Percentiles rank a stretch among this genome's conserved stretches.
Conservation (phyloP, 2,329 filamentous ascomycete species). For the Gremmenia infestans region DNA sequence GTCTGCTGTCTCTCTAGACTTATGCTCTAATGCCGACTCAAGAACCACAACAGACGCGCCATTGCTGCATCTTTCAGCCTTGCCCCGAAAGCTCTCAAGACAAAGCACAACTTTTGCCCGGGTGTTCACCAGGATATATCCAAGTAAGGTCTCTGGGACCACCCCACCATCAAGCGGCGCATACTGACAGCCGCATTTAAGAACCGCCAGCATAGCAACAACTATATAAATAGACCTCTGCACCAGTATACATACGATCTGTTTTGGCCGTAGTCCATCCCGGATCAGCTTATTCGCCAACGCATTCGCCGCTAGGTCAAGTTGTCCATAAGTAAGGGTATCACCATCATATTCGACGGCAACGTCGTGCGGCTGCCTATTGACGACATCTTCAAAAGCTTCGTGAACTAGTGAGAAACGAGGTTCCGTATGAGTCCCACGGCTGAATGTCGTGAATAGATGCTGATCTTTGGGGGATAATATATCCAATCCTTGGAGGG, state of each 20-base stretch:
- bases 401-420: too few relatives aligned
- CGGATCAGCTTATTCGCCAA: too few relatives aligned
- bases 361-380: too few relatives aligned
- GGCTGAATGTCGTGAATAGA: too few relatives aligned
- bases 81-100: slow-evolving; percentile 33
- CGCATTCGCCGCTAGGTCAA: too few relatives aligned
- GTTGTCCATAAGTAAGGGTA: too few relatives aligned
- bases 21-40: slow-evolving; percentile 1
- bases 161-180: slow-evolving; percentile 54
- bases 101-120: slow-evolving; percentile 42
- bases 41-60: slow-evolving; percentile 11
- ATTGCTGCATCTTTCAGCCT: slow-evolving; percentile 17
- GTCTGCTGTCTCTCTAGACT: not conserved
- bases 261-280: slow-evolving; percentile 38
- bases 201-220: slow-evolving; percentile 49
- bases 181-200: slow-evolving; percentile 55
- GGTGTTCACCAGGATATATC: slow-evolving; percentile 45
- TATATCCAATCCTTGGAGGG: too few relatives aligned
- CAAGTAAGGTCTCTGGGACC: slow-evolving; percentile 43
- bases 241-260: slow-evolving; percentile 50
- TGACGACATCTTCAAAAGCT: too few relatives aligned
- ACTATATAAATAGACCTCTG: slow-evolving; percentile 53
- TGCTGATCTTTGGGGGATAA: too few relatives aligned
- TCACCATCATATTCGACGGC: too few relatives aligned
- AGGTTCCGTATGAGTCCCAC: too few relatives aligned